A percentile compares a stretch with the other conserved stretches of the same genome.
phyloP scores from a whole-genome alignment of 495 filamentous ascomycete species.

The Neohortaea acidophila region DNA sequence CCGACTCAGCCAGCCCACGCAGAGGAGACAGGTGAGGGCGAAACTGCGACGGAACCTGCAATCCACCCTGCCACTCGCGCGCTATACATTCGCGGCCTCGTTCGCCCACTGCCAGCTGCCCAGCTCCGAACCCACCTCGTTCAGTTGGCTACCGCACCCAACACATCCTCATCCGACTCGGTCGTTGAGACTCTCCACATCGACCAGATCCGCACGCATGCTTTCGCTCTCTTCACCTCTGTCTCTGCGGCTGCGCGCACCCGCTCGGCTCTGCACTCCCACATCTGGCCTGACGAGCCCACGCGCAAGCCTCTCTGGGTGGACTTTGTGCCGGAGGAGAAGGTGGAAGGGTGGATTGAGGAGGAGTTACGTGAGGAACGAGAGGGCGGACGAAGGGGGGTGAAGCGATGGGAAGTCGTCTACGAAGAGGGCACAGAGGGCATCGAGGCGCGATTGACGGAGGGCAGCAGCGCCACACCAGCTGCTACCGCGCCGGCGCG shows the following conservation, averaged over 20 bases:
- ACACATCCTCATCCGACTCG: conserved; percentile 45
- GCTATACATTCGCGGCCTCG: conserved; percentile 82
- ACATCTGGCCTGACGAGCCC: conserved; percentile 74
- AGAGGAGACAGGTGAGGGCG: conserved; percentile 14
- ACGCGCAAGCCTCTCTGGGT: conserved; percentile 73
- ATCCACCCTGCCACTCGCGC: conserved; percentile 70
- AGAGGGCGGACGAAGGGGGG: conserved; percentile 29
- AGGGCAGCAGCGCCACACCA: conserved; percentile 17
- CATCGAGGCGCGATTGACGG: too few species aligned
- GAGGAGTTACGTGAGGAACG: conserved; percentile 48
- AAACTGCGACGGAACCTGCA: conserved; percentile 44
- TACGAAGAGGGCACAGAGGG: conserved; percentile 48
- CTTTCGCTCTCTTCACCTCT: conserved; percentile 56
- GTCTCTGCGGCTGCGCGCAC: conserved; percentile 61
- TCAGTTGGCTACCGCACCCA: conserved; percentile 84
- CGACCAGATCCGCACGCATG: conserved; percentile 76
- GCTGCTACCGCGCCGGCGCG: not conserved
- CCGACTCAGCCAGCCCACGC: not conserved
- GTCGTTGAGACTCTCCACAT: conserved; percentile 57
- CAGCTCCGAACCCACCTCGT: conserved; percentile 59
- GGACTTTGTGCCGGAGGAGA: conserved; percentile 74
- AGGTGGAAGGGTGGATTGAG: conserved; percentile 58
- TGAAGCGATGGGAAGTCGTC: conserved; percentile 53
- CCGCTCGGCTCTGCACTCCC: conserved; percentile 58
- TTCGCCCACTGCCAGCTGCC: conserved; percentile 62